phyloP scores from a whole-genome alignment of 2,329 filamentous ascomycete genomes.

The Colletotrichum eremochloae region DNA sequence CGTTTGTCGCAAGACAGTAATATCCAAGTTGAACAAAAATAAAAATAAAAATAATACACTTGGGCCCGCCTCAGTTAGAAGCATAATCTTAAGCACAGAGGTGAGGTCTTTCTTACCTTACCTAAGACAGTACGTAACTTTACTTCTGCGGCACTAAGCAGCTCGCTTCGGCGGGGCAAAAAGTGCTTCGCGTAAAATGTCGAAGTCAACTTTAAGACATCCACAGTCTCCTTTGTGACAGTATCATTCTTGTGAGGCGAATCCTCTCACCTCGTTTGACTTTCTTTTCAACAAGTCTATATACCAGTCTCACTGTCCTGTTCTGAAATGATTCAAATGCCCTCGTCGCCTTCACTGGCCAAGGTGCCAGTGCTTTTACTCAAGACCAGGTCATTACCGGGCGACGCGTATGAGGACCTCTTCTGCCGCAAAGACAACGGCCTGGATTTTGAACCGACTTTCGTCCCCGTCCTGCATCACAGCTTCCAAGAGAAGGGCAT shows the following conservation, averaged over 20 bases:
- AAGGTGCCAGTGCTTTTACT: constrained; percentile 76
- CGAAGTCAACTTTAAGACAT: background rate
- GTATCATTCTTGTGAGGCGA: background rate
- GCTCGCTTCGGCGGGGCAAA: constrained; percentile 17
- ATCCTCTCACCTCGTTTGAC: background rate
- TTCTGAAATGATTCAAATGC: constrained; percentile 37
- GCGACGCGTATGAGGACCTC: constrained; percentile 79
- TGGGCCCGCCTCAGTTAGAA: background rate
- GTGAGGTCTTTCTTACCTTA: background rate
- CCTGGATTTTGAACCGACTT: constrained; percentile 70
- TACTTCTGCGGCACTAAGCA: constrained; percentile 4
- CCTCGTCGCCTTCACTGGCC: constrained; percentile 28
- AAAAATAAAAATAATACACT: background rate
- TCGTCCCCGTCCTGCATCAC: constrained; percentile 84
- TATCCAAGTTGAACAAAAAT: background rate
- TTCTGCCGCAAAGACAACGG: constrained; percentile 63
- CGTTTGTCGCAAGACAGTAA: background rate
- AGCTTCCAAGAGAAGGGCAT: constrained; percentile 73
- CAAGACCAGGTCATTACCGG: constrained; percentile 81
- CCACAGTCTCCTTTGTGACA: background rate
- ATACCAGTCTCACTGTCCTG: background rate
- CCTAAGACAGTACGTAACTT: constrained; percentile 27
- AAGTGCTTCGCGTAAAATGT: background rate
- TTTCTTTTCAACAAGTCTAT: background rate
- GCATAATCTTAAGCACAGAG: too few species aligned